A percentile compares a stretch with the other conserved stretches of the same genome.
Evolutionary conservation across 129 eudicot species (phyloP).

Genomic region (Flaveria linearis): DNA sequence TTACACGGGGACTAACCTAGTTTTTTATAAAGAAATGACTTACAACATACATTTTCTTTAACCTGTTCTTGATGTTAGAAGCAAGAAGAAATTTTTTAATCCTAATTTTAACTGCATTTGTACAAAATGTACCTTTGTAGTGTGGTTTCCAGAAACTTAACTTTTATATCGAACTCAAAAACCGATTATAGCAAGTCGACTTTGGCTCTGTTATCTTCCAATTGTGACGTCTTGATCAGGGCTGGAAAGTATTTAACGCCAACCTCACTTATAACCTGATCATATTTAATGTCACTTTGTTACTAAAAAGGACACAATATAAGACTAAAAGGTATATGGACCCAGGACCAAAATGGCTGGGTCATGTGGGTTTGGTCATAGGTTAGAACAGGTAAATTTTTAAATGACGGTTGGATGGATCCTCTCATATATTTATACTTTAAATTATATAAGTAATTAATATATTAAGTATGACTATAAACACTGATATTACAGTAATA

Average conservation of each 20-base stretch:
- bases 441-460: neutral
- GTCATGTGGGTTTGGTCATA: neutral
- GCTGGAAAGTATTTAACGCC: slow-evolving; percentile 94
- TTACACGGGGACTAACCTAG: no score
- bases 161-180: no score
- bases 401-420: neutral
- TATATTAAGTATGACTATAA: neutral
- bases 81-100: no score
- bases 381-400: neutral
- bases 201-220: slow-evolving; percentile 52
- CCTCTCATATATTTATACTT: neutral
- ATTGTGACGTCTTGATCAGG: slow-evolving; percentile 65
- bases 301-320: slow-evolving; percentile 48
- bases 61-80: no score
- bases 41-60: no score
- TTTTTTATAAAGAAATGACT: no score
- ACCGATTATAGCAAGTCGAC: slow-evolving; percentile 32
- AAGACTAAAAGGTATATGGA: neutral
- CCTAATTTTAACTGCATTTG: no score
- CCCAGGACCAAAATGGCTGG: no score
- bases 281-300: slow-evolving; percentile 64
- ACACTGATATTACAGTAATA: neutral
- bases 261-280: slow-evolving; percentile 68
- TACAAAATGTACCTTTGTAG: no score
- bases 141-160: no score